Evolutionary conservation across 495 filamentous ascomycete genomes (phyloP), one percentile per base, ranked within the genome.

Genomic region (Penicillium coprophilum): DNA sequence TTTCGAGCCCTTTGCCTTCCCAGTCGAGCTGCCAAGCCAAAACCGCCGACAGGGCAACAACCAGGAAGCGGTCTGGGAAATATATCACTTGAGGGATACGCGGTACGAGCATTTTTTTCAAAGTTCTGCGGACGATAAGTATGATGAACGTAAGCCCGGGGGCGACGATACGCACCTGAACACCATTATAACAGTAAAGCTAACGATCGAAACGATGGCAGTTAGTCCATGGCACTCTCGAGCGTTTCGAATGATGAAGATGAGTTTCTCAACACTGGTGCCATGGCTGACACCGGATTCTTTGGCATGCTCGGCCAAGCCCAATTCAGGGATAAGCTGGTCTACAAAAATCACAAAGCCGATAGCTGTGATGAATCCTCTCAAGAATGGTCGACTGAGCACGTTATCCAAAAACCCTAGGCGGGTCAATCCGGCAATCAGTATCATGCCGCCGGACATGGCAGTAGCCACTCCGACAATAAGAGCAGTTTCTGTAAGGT

Each of bases 391-490:
- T 27, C 92, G 79, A 59, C 91, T 96, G 52, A 99, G 79, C 40
- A 99, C 92, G 66, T 88, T 95, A 66, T 99, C 94, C 57, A 99
- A 67, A 60, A 97, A 99, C 0, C 94, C 94, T n/a, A 99, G 75
- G 9, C 94, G 81, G 30, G 85, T 85, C 4, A 95, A 58, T 0
- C 94, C 94, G 27, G 93, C 91, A 43, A 88, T 71, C 20, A 97
- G 80, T 43, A 97, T 92, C 66, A 93, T 88, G 13, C 84, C 85
- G 27, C 94, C 95, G 0, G 92, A 86, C 77, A 96, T 82, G 1
- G 87, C 88, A 3, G 93, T 91, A 8, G 94, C 86, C 39, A 96
- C 83, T n/a, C 93, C 94, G 31, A 92, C 92, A 28, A 97, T 83
- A 62, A 86, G 74, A 7, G 92, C 91, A 61, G 91, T 88, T 62